Evolutionary conservation across 2,329 filamentous ascomycete species (phyloP), one percentile per base, ranked within the genome.

Genomic region (Penicillium corylophilum): DNA sequence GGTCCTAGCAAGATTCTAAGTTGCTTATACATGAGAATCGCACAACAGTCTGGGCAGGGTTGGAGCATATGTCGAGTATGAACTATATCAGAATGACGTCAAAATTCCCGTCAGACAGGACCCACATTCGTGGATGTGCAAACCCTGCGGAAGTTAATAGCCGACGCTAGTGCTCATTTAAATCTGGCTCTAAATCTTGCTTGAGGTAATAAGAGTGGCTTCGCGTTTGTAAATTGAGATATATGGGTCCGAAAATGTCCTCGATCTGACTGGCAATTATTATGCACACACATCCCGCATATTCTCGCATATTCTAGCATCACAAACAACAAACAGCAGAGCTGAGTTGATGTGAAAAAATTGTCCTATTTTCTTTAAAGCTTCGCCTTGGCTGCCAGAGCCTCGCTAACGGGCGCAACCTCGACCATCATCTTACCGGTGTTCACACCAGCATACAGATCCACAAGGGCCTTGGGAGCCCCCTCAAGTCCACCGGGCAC

Each of bases 371-470:
- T 38, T 13, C 8, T 28, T 46, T 62, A 75, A 38, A 79, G 77
- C 61, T 77, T 75, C 1, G 74, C 73, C 22, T 69, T 80, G 7
- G n/a, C 44, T 42, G 50, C 48, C 49, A 64, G 42, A 3, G 63
- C 65, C 53, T 70, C 65, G n/a, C 57, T 64, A 36, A 75, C 51
- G 55, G 66, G 66, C 50, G 73, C 53, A 62, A 72, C 65, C 69
- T 77, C 58, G 28, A 75, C 67, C 64, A 85, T 71, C 59, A 85
- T 76, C 76, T 86, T 79, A 73, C 88, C 88, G 9, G 81, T 89
- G 67, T 92, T 92, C 15, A 77, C 74, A 36, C 88, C 88, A 44
- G 82, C 76, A 66, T 85, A 91, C 50, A 92, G 70, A 53, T 82
- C 79, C 12, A 82, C 70, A 47, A 91, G 75, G 0, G 80, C 85